A percentile compares a stretch with the other conserved stretches of the same genome.
phyloP scores from a whole-genome alignment of 2,329 filamentous ascomycete genomes.

The Fusarium pininemorale region DNA sequence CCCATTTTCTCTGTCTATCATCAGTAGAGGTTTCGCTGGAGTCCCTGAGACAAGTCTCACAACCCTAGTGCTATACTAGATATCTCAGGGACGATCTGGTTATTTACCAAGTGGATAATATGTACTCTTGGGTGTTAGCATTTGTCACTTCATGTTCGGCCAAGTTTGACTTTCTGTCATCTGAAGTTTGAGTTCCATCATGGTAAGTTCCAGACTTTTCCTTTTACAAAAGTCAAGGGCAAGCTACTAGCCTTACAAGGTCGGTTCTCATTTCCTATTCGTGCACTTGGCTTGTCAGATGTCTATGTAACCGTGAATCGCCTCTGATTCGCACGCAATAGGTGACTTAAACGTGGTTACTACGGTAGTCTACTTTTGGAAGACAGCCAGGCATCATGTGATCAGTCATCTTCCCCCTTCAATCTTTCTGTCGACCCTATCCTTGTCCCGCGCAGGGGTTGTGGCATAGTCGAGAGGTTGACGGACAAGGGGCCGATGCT shows the following conservation, averaged over 20 bases:
- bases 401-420: background rate
- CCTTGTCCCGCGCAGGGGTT: slow-evolving; percentile 8
- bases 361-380: slow-evolving; percentile 11
- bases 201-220: slow-evolving; percentile 2
- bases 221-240: background rate
- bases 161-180: background rate
- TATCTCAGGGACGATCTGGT: background rate
- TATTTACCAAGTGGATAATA: background rate
- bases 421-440: background rate
- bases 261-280: background rate
- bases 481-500: background rate
- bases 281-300: slow-evolving; percentile 19
- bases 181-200: background rate
- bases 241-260: background rate
- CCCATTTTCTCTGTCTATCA: background rate
- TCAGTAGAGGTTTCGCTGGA: background rate
- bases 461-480: background rate
- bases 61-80: background rate
- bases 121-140: background rate
- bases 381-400: slow-evolving; percentile 9
- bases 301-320: slow-evolving; percentile 5
- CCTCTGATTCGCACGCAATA: slow-evolving; percentile 26
- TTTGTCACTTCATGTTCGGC: background rate
- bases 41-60: background rate
- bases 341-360: background rate